phyloP scores from a whole-genome alignment of 2,329 filamentous ascomycete species.

The Colletotrichum agaves region DNA sequence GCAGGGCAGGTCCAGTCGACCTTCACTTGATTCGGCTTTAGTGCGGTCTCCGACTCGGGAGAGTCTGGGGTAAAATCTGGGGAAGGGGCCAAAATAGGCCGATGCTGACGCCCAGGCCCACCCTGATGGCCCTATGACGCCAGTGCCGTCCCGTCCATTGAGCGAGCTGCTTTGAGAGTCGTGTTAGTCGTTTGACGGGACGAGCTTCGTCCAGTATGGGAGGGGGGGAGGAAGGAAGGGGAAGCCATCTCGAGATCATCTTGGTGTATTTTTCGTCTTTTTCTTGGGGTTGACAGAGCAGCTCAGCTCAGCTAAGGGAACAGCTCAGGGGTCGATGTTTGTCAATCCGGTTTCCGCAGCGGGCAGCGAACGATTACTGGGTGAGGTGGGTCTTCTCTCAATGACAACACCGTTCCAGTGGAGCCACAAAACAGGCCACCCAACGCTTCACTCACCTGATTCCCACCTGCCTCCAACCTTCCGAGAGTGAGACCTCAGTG shows the following conservation, averaged over 20 bases:
- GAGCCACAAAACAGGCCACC: slow-evolving; percentile 34
- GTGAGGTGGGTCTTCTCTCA: not conserved
- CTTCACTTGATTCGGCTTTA: slow-evolving; percentile 28
- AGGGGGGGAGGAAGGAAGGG: not conserved
- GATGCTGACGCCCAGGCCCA: slow-evolving; percentile 4
- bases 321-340: not conserved
- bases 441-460: slow-evolving; percentile 23
- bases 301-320: not conserved
- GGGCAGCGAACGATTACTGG: not conserved
- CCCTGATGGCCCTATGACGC: not conserved
- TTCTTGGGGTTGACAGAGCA: too few relatives aligned
- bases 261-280: too few relatives aligned
- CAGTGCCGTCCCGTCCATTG: not conserved
- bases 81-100: slow-evolving; percentile 2
- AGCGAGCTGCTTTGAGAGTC: not conserved
- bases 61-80: slow-evolving; percentile 38
- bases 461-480: slow-evolving; percentile 8
- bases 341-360: slow-evolving; percentile 13
- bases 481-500: slow-evolving; percentile 11
- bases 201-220: not conserved
- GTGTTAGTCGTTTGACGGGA: not conserved
- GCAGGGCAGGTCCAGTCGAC: slow-evolving; percentile 1
- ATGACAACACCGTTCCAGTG: slow-evolving; percentile 15
- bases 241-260: not conserved
- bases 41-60: slow-evolving; percentile 26